Percentiles rank a stretch among this genome's conserved stretches.
These are phyloP conservation scores for Plasmodium ovale DNA, from an alignment of 169 alveolate genomes.

Conservation along the genomic window DNA sequence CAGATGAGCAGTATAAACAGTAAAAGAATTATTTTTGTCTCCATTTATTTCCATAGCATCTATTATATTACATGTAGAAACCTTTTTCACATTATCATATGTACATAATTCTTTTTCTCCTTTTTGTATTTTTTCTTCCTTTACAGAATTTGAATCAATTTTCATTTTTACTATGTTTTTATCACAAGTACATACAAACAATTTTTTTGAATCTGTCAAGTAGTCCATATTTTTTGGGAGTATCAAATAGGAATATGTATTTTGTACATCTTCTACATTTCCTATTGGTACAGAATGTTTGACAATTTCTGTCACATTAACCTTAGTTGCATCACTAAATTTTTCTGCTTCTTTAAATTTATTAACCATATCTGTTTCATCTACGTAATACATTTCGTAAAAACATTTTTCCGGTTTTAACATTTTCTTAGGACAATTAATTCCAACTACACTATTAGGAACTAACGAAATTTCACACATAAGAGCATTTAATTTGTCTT, in stretches of 20 bases:
- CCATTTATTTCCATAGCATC: slow-evolving; percentile 1
- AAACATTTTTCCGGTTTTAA: slow-evolving; percentile 35
- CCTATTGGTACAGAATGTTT: slow-evolving; percentile 14
- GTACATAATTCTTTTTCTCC: slow-evolving; percentile 2
- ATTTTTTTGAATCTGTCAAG: background rate
- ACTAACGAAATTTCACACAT: slow-evolving; percentile 15
- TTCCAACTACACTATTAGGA: slow-evolving; percentile 38
- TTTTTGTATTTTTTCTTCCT: background rate
- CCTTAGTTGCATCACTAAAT: background rate
- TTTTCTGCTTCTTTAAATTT: background rate
- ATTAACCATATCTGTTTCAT: background rate
- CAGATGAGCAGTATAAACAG: background rate
- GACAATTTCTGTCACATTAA: background rate
- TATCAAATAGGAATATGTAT: slow-evolving; percentile 49
- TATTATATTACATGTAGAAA: slow-evolving; percentile 13
- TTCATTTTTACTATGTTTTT: slow-evolving; percentile 22
- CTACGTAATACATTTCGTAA: slow-evolving; percentile 10
- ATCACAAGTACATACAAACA: slow-evolving; percentile 52
- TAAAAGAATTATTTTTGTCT: background rate
- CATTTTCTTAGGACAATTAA: slow-evolving; percentile 33
- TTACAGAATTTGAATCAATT: background rate
- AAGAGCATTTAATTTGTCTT: background rate
- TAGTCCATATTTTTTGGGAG: slow-evolving; percentile 21
- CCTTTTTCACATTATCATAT: slow-evolving; percentile 21
- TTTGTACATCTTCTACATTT: slow-evolving; percentile 6